Percentiles rank a stretch among this genome's conserved stretches.
Evolutionary conservation across 129 eudicot species (phyloP).

Genomic region (Artemisia argyi): DNA sequence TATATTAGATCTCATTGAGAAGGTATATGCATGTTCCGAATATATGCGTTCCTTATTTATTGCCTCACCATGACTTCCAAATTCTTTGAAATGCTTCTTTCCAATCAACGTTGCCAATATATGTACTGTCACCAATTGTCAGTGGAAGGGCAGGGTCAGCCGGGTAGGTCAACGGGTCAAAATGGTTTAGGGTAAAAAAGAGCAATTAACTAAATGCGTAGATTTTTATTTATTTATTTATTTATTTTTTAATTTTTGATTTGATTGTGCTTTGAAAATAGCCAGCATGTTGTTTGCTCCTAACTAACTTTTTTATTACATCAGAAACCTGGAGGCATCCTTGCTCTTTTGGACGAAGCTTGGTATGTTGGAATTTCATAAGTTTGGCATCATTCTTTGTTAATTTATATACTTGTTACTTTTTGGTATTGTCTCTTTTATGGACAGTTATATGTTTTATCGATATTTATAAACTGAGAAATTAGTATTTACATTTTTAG

Average conservation of each 20-base stretch:
- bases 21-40: conserved; percentile 41
- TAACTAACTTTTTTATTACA: conserved; percentile 30
- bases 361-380: conserved; percentile 54
- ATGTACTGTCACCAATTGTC: neutral
- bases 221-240: neutral
- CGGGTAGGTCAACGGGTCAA: too few species aligned
- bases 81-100: neutral
- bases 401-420: neutral
- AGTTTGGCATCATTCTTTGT: conserved; percentile 1
- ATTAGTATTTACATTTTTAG: neutral
- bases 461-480: conserved; percentile 1
- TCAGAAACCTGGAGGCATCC: conserved; percentile 96
- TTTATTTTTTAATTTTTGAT: neutral
- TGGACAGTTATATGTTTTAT: neutral
- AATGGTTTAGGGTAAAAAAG: neutral
- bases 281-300: conserved; percentile 4
- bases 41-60: neutral
- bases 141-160: too few species aligned
- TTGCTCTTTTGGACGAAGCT: conserved; percentile 93
- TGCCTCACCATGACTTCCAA: conserved; percentile 12
- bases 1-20: conserved; percentile 94
- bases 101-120: neutral
- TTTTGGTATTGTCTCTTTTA: conserved; percentile 8
- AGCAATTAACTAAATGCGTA: neutral
- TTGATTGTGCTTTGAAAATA: conserved; percentile 4